Evolutionary conservation across 805 yeast genomes (phyloP).

Genomic region (Kodamaea neixiangensis): DNA sequence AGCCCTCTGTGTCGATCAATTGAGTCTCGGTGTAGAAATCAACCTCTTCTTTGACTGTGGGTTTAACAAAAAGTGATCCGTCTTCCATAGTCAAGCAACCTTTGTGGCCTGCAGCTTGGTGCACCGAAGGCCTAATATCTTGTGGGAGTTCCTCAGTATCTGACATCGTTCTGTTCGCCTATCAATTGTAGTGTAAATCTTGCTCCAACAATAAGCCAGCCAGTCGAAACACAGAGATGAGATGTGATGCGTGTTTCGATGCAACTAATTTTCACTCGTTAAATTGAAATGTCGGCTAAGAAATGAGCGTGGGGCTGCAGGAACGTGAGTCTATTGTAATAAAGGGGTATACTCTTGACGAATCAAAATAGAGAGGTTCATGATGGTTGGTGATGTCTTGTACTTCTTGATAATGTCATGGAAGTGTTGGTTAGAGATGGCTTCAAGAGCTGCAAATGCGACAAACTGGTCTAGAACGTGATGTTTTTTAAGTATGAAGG

Average conservation of each 20-base stretch:
- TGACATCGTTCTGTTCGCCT: conserved; percentile 1
- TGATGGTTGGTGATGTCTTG: too few relatives aligned
- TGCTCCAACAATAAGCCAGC: not conserved
- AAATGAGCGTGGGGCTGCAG: not conserved
- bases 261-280: not conserved
- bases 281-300: not conserved
- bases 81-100: conserved; percentile 67
- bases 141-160: conserved; percentile 8
- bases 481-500: too few relatives aligned
- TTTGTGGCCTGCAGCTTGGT: conserved; percentile 92
- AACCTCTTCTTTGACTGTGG: conserved; percentile 62
- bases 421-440: too few relatives aligned
- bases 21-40: conserved; percentile 61
- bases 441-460: too few relatives aligned
- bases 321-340: not conserved
- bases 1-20: conserved; percentile 23
- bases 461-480: too few relatives aligned
- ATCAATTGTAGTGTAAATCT: not conserved
- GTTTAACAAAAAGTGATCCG: conserved; percentile 75
- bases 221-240: not conserved
- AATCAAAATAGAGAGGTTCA: too few relatives aligned
- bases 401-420: too few relatives aligned
- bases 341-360: too few relatives aligned
- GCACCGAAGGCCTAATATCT: conserved; percentile 23
- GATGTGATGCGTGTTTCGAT: not conserved